These are phyloP conservation scores for Simmondsia chinensis DNA, from an alignment of 148 eudicot genomes.

Conservation along the genomic window DNA sequence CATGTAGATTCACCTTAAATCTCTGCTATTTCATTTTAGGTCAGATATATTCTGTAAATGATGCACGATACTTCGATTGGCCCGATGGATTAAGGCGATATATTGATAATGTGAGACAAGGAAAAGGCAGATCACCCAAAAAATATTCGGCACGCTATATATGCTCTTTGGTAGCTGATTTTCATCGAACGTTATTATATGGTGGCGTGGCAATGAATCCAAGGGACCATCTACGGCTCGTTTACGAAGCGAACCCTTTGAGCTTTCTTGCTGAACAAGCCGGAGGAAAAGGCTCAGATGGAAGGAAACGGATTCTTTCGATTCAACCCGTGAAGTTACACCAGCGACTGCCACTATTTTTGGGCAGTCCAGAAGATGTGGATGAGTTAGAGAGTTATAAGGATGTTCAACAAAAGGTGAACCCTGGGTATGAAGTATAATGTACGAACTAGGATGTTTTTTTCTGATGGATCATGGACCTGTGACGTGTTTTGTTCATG, in stretches of 20 bases:
- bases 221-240: conserved; percentile 93
- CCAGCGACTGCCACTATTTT: conserved; percentile 78
- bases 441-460: conserved; percentile 1
- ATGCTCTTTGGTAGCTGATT: conserved; percentile 96
- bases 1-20: neutral
- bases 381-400: conserved; percentile 84
- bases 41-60: conserved; percentile 97
- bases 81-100: conserved; percentile 82
- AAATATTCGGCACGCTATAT: conserved; percentile 93
- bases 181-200: conserved; percentile 80
- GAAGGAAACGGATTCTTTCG: conserved; percentile 63
- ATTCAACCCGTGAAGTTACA: conserved; percentile 80
- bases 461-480: conserved; percentile 5
- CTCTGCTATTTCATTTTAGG: conserved; percentile 39
- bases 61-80: conserved; percentile 98
- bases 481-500: too few relatives aligned
- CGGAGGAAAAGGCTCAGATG: conserved; percentile 93
- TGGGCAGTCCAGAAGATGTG: conserved; percentile 89
- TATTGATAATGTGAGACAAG: conserved; percentile 90
- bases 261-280: conserved; percentile 91
- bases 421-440: conserved; percentile 94
- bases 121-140: conserved; percentile 79
- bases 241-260: conserved; percentile 90
- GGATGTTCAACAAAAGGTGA: conserved; percentile 87
- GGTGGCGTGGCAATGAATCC: conserved; percentile 99